Conservation (phyloP, 768 basidiomycete genomes). For the Mycena galericulata region DNA sequence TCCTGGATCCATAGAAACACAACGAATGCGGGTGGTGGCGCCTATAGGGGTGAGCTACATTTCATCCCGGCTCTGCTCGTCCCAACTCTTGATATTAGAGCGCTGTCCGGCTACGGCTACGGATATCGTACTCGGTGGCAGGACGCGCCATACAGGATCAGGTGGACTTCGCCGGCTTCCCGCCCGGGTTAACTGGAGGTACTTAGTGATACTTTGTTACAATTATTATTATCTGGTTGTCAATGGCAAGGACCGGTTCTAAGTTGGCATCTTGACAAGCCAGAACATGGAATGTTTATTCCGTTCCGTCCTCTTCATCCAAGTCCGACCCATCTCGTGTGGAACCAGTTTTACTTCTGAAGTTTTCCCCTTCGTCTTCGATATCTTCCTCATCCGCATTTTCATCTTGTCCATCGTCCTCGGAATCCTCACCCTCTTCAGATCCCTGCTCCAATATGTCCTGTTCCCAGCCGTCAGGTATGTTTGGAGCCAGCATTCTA, state of each 20-base stretch:
- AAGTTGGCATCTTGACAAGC: slow-evolving; percentile 16
- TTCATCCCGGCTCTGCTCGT: not conserved
- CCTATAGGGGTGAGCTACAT: slow-evolving; percentile 82
- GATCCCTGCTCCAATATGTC: slow-evolving; percentile 36
- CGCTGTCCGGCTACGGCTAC: slow-evolving; percentile 84
- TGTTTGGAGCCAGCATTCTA: slow-evolving; percentile 50
- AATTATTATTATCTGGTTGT: slow-evolving; percentile 24
- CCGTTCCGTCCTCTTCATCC: slow-evolving; percentile 1
- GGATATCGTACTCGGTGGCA: slow-evolving; percentile 80
- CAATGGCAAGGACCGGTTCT: not conserved
- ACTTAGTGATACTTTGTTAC: slow-evolving; percentile 43
- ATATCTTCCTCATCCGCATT: not conserved
- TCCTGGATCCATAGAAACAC: slow-evolving; percentile 88
- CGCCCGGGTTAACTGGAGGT: slow-evolving; percentile 73
- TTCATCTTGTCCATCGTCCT: slow-evolving; percentile 13
- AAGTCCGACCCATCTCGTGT: not conserved
- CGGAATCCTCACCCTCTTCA: not conserved
- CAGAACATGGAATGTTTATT: too few species aligned
- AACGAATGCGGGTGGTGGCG: slow-evolving; percentile 93
- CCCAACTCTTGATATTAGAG: slow-evolving; percentile 60
- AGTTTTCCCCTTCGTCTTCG: slow-evolving; percentile 22
- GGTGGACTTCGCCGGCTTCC: slow-evolving; percentile 94
- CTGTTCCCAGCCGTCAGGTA: slow-evolving; percentile 61
- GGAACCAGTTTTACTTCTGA: slow-evolving; percentile 38
- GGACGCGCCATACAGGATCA: slow-evolving; percentile 89